phyloP scores from a whole-genome alignment of 768 basidiomycete species.

The Mycena filopes region DNA sequence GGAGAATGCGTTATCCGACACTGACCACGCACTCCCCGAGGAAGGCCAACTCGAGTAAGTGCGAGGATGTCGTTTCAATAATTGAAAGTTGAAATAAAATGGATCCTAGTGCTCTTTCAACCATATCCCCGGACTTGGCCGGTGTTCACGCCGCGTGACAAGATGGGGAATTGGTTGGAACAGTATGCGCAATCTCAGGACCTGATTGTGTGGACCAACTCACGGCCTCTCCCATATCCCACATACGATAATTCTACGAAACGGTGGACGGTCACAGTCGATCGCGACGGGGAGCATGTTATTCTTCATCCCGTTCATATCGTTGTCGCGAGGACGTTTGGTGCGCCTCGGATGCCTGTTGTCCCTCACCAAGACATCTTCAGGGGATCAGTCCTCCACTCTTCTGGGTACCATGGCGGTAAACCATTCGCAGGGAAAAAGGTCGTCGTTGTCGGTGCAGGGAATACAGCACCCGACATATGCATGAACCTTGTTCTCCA shows the following conservation, averaged over 20 bases:
- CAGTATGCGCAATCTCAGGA: conserved; percentile 53
- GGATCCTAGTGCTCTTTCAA: conserved; percentile 50
- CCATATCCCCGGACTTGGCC: conserved; percentile 53
- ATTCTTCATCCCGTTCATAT: conserved; percentile 51
- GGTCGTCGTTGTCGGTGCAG: conserved; percentile 54
- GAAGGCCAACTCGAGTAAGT: conserved; percentile 32
- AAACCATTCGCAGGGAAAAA: conserved; percentile 44
- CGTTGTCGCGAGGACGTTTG: conserved; percentile 50
- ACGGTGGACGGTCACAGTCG: conserved; percentile 49
- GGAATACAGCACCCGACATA: conserved; percentile 51
- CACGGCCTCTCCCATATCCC: conserved; percentile 44
- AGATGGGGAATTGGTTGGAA: conserved; percentile 57
- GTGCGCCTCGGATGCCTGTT: conserved; percentile 45
- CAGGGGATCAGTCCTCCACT: conserved; percentile 45
- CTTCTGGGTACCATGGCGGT: conserved; percentile 44
- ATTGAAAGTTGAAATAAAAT: conserved; percentile 2
- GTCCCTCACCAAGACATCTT: conserved; percentile 41
- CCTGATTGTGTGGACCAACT: conserved; percentile 54
- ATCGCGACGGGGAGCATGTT: conserved; percentile 40
- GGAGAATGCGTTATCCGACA: conserved; percentile 55
- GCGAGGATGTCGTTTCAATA: conserved; percentile 3
- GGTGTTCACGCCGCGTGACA: conserved; percentile 51
- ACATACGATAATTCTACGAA: conserved; percentile 44
- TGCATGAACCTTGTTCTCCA: conserved; percentile 48
- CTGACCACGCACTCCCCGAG: conserved; percentile 55